Conservation (phyloP, 2,329 filamentous ascomycete species). For the Stachybotrys chlorohalonatus region DNA sequence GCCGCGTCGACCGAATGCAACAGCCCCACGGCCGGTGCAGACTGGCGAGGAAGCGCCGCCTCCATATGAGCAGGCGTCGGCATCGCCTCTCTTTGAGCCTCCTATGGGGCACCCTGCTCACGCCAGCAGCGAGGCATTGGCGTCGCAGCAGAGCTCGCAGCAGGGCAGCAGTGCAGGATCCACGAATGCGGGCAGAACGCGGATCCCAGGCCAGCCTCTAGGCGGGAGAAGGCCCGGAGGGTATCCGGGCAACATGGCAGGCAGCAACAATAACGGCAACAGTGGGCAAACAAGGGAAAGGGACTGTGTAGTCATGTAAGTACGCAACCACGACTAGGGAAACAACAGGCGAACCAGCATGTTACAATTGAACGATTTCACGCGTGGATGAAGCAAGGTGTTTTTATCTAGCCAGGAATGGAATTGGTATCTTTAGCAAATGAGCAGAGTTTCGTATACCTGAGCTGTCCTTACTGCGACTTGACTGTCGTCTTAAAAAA, state of each 20-base stretch:
- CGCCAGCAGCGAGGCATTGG: constrained; percentile 14
- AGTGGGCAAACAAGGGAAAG: constrained; percentile 20
- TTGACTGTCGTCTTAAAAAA: no score
- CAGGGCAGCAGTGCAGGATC: constrained; percentile 1
- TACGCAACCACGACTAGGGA: neutral
- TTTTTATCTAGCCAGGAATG: no score
- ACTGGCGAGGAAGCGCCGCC: constrained; percentile 43
- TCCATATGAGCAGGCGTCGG: constrained; percentile 48
- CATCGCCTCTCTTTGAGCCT: constrained; percentile 41
- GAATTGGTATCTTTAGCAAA: no score
- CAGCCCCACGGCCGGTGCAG: constrained; percentile 27
- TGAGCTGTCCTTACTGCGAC: no score
- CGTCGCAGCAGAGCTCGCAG: constrained; percentile 2
- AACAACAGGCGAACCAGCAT: no score
- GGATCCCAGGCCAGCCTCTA: constrained; percentile 11
- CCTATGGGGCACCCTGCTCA: constrained; percentile 42
- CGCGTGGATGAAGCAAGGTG: no score
- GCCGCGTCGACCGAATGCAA: constrained; percentile 20
- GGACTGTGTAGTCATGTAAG: constrained; percentile 40
- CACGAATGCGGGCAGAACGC: constrained; percentile 2
- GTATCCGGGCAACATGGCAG: constrained; percentile 9
- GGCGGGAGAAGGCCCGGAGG: constrained; percentile 5
- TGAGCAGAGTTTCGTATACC: no score
- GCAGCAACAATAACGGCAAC: constrained; percentile 13
- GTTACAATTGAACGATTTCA: no score